These are phyloP conservation scores for Epicoccum sorghinum DNA, from an alignment of 2,329 filamentous ascomycete species.

Conservation along the genomic window DNA sequence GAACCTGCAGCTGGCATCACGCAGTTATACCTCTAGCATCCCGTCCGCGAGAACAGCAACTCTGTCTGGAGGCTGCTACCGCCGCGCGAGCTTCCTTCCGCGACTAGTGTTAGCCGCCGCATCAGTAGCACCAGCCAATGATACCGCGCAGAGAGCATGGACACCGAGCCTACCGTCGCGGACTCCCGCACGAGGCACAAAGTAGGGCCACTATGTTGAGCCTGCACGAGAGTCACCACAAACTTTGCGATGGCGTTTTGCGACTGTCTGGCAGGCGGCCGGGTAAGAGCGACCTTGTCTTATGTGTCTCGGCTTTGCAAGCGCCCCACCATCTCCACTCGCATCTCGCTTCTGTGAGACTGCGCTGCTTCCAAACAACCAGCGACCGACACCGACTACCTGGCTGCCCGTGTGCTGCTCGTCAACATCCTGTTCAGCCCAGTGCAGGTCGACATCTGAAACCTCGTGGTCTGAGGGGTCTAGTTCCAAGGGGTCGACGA, in stretches of 20 bases:
- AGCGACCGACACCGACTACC: constrained; percentile 4
- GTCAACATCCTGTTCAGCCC: constrained; percentile 2
- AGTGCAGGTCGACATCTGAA: constrained; percentile 39
- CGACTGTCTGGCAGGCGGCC: constrained; percentile 11
- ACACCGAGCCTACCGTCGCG: constrained; percentile 11
- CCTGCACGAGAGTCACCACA: constrained; percentile 17
- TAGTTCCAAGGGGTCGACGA: constrained; percentile 31
- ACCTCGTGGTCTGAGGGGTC: constrained; percentile 37
- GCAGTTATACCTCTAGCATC: constrained; percentile 10
- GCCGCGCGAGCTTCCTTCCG: constrained; percentile 20
- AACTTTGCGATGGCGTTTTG: constrained; percentile 15
- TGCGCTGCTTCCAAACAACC: background rate
- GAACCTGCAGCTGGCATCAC: constrained; percentile 12
- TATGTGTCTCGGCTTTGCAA: constrained; percentile 13
- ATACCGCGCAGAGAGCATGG: constrained; percentile 2
- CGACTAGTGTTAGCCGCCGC: constrained; percentile 19
- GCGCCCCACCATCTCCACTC: constrained; percentile 11
- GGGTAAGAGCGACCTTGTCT: constrained; percentile 15
- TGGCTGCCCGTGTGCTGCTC: constrained; percentile 5
- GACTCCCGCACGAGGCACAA: constrained; percentile 16
- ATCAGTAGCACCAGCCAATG: constrained; percentile 16
- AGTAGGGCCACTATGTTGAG: constrained; percentile 7
- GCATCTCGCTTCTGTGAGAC: constrained; percentile 4
- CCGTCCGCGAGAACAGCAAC: constrained; percentile 1
- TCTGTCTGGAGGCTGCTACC: constrained; percentile 16